Evolutionary conservation across 768 basidiomycete genomes (phyloP).

Genomic region (Trichaptum fuscoviolaceum): DNA sequence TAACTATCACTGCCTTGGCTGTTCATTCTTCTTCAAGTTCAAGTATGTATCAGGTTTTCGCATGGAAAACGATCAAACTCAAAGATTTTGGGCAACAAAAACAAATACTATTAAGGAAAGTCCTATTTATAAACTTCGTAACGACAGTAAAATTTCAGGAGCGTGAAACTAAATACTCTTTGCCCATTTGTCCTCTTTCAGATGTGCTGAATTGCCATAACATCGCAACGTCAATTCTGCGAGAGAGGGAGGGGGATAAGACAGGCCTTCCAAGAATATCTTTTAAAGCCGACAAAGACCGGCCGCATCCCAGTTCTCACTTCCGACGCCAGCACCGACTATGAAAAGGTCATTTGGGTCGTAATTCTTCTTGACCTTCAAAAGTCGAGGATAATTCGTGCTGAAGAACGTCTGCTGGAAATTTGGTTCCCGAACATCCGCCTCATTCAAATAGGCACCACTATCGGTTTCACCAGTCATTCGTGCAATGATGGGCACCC

Average conservation of each 20-base stretch:
- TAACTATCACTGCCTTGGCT: too few relatives aligned
- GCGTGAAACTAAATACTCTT: too few relatives aligned
- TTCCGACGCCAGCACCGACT: constrained; percentile 26
- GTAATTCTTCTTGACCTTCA: constrained; percentile 25
- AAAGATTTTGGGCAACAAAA: too few relatives aligned
- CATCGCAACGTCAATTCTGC: too few relatives aligned
- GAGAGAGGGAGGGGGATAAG: background rate
- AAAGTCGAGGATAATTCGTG: constrained; percentile 28
- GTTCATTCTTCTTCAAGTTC: too few relatives aligned
- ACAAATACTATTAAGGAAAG: too few relatives aligned
- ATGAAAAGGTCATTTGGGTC: constrained; percentile 31
- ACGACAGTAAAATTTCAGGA: too few relatives aligned
- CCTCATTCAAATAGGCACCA: constrained; percentile 32
- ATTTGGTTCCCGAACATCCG: constrained; percentile 25
- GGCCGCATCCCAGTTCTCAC: constrained; percentile 27
- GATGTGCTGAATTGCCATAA: too few relatives aligned
- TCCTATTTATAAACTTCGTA: too few relatives aligned
- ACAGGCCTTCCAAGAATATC: background rate
- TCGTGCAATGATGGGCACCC: constrained; percentile 23
- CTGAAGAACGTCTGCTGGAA: constrained; percentile 31
- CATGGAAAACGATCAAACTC: too few relatives aligned
- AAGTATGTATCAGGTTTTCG: too few relatives aligned
- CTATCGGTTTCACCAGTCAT: constrained; percentile 22
- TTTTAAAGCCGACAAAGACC: constrained; percentile 21
- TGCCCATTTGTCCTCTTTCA: too few relatives aligned